Evolutionary conservation across 2,329 filamentous ascomycete species (phyloP).

Genomic region (Cryphonectria nitschkei): DNA sequence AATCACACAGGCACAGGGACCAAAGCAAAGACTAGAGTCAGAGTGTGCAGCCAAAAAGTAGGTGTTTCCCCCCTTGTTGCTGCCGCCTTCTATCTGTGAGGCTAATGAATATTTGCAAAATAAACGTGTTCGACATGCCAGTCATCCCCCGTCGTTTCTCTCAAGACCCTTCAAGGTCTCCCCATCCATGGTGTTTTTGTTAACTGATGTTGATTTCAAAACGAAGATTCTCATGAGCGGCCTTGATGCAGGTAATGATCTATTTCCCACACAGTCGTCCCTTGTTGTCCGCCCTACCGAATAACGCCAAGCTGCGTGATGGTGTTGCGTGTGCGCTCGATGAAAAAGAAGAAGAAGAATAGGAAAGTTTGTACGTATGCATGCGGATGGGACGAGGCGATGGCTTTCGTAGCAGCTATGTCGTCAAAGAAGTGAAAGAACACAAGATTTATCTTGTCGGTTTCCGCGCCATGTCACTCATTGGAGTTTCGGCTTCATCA

Average conservation of each 20-base stretch:
- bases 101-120: conserved; percentile 15
- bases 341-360: conserved; percentile 15
- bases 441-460: not conserved
- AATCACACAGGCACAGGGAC: not conserved
- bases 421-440: conserved; percentile 18
- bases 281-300: not conserved
- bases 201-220: conserved; percentile 11
- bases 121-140: conserved; percentile 18
- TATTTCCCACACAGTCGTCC: not conserved
- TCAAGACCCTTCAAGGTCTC: not conserved
- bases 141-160: conserved; percentile 7
- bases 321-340: conserved; percentile 1
- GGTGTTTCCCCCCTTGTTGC: not conserved
- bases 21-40: not conserved
- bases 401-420: conserved; percentile 14
- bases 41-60: not conserved
- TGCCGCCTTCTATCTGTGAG: not conserved
- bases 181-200: conserved; percentile 14
- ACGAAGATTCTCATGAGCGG: conserved; percentile 19
- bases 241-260: not conserved
- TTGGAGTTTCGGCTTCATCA: not conserved
- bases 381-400: conserved; percentile 12
- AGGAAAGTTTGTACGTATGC: conserved; percentile 11
- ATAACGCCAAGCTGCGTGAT: not conserved
- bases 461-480: not conserved